Conservation (phyloP, 2,329 filamentous ascomycete genomes). For the Pyrenochaeta sp. region DNA sequence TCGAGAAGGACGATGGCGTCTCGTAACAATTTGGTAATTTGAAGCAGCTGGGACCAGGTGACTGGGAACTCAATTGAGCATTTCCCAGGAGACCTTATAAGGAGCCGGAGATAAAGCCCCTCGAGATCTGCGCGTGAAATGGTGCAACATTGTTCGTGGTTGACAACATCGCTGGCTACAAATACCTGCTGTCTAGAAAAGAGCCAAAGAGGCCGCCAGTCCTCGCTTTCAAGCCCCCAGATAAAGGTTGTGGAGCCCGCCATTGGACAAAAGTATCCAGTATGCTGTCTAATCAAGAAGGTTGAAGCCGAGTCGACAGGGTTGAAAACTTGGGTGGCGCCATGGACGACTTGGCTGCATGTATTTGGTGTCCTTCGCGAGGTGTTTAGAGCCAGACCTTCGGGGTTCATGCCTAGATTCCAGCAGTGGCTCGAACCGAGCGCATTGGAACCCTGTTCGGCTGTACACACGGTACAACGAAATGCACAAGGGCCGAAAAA, state of each 20-base stretch:
- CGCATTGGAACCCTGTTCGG: background rate
- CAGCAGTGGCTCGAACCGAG: background rate
- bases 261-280: background rate
- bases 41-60: conserved; percentile 10
- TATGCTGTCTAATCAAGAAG: background rate
- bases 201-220: conserved; percentile 7
- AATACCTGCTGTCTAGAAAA: conserved; percentile 11
- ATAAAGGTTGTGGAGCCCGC: conserved; percentile 8
- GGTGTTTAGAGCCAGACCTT: background rate
- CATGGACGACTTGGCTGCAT: conserved; percentile 5
- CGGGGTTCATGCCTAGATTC: background rate
- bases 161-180: conserved; percentile 29
- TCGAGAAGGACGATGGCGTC: conserved; percentile 3
- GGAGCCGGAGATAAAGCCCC: conserved; percentile 8
- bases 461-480: background rate
- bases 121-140: conserved; percentile 16
- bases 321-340: conserved; percentile 1
- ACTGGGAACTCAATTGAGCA: conserved; percentile 7
- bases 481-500: background rate
- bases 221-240: conserved; percentile 1
- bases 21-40: conserved; percentile 17
- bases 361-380: background rate
- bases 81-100: conserved; percentile 27
- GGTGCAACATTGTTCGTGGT: conserved; percentile 23
- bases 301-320: background rate